Conservation (phyloP, 139 green algal species). For the Chlamydomonas sp. region DNA sequence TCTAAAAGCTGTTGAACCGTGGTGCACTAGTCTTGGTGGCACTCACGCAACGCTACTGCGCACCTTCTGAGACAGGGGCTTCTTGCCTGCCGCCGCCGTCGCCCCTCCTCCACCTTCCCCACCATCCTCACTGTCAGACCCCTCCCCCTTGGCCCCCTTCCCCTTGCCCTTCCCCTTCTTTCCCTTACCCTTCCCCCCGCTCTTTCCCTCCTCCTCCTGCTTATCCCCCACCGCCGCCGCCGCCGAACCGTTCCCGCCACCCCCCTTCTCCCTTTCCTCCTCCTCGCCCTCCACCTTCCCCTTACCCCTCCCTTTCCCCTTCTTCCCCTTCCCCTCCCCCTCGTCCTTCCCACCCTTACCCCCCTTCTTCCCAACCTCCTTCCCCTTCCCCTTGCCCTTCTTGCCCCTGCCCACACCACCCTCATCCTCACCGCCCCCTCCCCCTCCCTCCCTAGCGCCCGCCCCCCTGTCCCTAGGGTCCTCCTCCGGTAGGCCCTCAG, state of each 20-base stretch:
- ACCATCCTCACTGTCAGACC: neutral
- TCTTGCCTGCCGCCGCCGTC: neutral
- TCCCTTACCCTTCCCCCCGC: neutral
- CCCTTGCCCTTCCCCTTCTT: slow-evolving; percentile 35
- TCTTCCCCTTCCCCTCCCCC: neutral
- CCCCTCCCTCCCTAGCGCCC: neutral
- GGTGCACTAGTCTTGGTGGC: too few relatives aligned
- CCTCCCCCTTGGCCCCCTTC: neutral
- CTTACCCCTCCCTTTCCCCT: slow-evolving; percentile 1
- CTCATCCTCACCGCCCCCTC: slow-evolving; percentile 14
- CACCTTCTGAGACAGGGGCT: neutral
- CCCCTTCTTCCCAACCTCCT: neutral
- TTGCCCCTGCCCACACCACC: neutral
- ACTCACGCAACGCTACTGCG: neutral
- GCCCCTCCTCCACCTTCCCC: neutral
- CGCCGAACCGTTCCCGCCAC: too few relatives aligned
- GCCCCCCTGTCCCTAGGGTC: neutral
- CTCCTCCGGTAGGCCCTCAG: slow-evolving; percentile 33
- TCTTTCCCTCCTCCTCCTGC: neutral
- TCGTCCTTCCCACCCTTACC: neutral
- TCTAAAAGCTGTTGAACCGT: too few relatives aligned
- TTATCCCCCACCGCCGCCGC: neutral
- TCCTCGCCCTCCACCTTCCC: too few relatives aligned
- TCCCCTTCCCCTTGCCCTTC: neutral
- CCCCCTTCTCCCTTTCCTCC: neutral